These are phyloP conservation scores for Geum urbanum DNA, from an alignment of 306 rosid species.

Conservation along the genomic window DNA sequence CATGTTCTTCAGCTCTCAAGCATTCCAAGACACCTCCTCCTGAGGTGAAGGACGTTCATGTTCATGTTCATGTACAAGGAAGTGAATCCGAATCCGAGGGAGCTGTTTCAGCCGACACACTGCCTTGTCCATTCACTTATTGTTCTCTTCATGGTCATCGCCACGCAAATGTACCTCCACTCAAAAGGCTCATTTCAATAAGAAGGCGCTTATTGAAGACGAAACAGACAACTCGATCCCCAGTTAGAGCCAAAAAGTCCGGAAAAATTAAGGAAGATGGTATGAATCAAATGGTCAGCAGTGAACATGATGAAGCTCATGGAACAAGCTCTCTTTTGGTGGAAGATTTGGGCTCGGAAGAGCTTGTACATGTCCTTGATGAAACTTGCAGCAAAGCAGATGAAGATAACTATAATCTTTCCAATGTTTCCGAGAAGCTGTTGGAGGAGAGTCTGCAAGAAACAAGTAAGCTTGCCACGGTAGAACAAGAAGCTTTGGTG, in stretches of 20 bases:
- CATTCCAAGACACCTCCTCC: constrained; percentile 51
- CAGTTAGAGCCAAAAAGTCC: constrained; percentile 27
- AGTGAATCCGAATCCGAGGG: constrained; percentile 42
- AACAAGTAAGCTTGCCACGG: not conserved
- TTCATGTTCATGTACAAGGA: constrained; percentile 33
- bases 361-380: not conserved
- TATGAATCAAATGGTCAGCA: constrained; percentile 23
- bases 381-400: constrained; percentile 12
- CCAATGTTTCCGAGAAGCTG: not conserved
- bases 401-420: not conserved
- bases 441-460: constrained; percentile 22
- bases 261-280: constrained; percentile 46
- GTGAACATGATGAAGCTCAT: constrained; percentile 21
- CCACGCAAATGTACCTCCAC: constrained; percentile 46
- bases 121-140: constrained; percentile 63
- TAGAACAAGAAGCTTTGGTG: not conserved
- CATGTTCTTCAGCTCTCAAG: constrained; percentile 76
- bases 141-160: constrained; percentile 90
- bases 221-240: constrained; percentile 33
- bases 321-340: constrained; percentile 17
- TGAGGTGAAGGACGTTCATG: constrained; percentile 16
- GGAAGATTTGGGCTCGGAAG: constrained; percentile 25
- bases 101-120: constrained; percentile 19
- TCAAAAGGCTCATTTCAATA: constrained; percentile 62
- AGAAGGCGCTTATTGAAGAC: constrained; percentile 58